These are phyloP conservation scores for Somion occarium DNA, from an alignment of 1,284 basidiomycete species.

Conservation along the genomic window DNA sequence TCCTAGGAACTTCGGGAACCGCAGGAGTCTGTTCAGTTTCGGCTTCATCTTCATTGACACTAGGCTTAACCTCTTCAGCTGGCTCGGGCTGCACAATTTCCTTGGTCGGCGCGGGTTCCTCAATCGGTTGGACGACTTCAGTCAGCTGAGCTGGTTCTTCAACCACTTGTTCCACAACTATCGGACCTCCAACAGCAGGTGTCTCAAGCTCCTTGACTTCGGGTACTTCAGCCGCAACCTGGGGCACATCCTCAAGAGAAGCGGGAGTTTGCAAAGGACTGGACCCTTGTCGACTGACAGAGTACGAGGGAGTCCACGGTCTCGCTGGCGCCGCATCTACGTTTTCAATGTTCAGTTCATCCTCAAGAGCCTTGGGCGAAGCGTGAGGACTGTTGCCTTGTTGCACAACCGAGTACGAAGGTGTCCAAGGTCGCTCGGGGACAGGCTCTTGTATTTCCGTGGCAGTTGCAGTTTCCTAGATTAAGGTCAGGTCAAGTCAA, in stretches of 20 bases:
- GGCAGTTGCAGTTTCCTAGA: too few relatives aligned
- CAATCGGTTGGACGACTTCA: too few relatives aligned
- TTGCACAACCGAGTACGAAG: constrained; percentile 22
- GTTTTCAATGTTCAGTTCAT: neutral
- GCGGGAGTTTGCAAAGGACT: constrained; percentile 5
- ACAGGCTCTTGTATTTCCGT: neutral
- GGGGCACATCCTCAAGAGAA: constrained; percentile 2
- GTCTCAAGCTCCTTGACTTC: neutral
- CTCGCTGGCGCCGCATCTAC: constrained; percentile 12
- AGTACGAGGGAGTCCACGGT: constrained; percentile 17
- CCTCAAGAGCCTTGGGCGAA: constrained; percentile 10
- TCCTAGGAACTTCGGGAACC: neutral
- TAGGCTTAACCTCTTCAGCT: too few relatives aligned
- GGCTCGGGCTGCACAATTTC: too few relatives aligned
- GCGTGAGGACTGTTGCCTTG: constrained; percentile 18
- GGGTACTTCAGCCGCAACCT: neutral
- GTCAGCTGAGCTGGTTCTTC: neutral
- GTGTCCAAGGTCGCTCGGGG: constrained; percentile 21
- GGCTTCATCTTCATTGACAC: neutral
- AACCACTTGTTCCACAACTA: neutral
- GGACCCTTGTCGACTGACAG: constrained; percentile 10
- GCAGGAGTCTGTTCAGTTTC: neutral
- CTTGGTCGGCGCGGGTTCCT: too few relatives aligned
- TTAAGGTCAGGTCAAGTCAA: too few relatives aligned
- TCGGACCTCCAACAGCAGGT: neutral